Conservation (phyloP, 1,284 basidiomycete species). For the Heterobasidion occidentale region DNA sequence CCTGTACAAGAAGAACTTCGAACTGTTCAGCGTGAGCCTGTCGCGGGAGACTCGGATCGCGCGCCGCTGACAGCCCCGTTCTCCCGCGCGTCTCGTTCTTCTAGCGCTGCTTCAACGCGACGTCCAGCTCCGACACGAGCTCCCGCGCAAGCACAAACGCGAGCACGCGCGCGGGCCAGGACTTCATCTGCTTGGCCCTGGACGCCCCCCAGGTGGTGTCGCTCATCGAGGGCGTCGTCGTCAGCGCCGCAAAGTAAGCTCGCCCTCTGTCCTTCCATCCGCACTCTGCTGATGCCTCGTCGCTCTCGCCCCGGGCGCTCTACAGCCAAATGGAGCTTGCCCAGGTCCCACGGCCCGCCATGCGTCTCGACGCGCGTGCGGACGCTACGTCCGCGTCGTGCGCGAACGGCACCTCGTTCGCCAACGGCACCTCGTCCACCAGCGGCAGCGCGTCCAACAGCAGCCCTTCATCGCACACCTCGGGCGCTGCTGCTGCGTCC, state of each 20-base stretch:
- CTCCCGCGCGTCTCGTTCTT: not conserved
- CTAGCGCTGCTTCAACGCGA: not conserved
- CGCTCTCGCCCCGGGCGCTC: too few species aligned
- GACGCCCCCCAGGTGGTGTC: too few species aligned
- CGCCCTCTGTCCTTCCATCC: not conserved
- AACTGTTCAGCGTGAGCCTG: constrained; percentile 2
- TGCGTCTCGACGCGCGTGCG: too few species aligned
- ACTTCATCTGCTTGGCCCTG: not conserved
- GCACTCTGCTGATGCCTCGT: too few species aligned
- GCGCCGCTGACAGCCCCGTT: not conserved
- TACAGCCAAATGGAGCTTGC: too few species aligned
- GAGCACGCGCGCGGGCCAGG: not conserved
- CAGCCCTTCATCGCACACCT: too few species aligned
- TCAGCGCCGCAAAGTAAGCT: not conserved
- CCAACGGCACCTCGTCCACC: too few species aligned
- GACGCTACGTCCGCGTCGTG: too few species aligned
- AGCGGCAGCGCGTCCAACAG: too few species aligned
- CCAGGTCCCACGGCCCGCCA: too few species aligned
- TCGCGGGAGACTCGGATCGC: not conserved
- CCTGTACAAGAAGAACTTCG: constrained; percentile 2
- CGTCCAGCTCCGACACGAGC: not conserved
- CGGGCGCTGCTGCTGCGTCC: too few species aligned
- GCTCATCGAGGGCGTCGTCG: not conserved
- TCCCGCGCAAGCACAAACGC: not conserved
- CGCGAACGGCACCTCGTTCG: too few species aligned